phyloP scores from a whole-genome alignment of 1,284 basidiomycete genomes.

The Bondarzewia mesenterica region DNA sequence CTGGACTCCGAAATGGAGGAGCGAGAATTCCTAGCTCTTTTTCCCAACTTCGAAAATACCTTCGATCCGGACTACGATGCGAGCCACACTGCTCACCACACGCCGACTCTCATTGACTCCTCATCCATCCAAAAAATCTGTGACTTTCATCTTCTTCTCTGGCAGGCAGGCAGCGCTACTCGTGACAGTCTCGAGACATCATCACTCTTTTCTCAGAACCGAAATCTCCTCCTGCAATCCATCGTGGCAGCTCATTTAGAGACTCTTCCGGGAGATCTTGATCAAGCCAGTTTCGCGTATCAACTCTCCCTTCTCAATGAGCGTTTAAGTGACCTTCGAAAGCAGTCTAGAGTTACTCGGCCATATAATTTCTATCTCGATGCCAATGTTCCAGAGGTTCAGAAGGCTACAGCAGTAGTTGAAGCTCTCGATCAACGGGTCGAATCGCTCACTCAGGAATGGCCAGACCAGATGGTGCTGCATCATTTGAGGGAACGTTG shows the following conservation, averaged over 20 bases:
- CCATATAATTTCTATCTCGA: constrained; percentile 78
- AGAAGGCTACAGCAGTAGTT: constrained; percentile 51
- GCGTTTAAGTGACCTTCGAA: constrained; percentile 24
- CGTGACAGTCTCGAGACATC: constrained; percentile 1
- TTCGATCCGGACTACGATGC: constrained; percentile 18
- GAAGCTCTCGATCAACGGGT: constrained; percentile 47
- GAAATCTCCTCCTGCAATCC: constrained; percentile 15
- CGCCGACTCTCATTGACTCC: constrained; percentile 6
- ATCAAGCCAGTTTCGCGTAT: constrained; percentile 37
- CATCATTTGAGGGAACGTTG: constrained; percentile 80
- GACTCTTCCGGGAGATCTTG: constrained; percentile 35
- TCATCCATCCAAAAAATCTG: constrained; percentile 22
- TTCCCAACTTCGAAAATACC: constrained; percentile 76
- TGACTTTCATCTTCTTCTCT: constrained; percentile 30
- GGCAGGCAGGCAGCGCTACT: constrained; percentile 11
- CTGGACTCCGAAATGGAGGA: constrained; percentile 76
- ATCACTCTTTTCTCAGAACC: background rate
- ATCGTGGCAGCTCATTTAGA: constrained; percentile 25
- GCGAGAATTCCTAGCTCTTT: constrained; percentile 73
- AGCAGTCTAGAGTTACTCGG: constrained; percentile 11
- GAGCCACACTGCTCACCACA: background rate
- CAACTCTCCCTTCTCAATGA: constrained; percentile 37
- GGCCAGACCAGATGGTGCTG: constrained; percentile 97
- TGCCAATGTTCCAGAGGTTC: constrained; percentile 62
- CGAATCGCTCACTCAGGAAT: constrained; percentile 59